A percentile compares a stretch with the other conserved stretches of the same genome.
Conservation (phyloP, 768 basidiomycete genomes). For the Boletus edulis region DNA sequence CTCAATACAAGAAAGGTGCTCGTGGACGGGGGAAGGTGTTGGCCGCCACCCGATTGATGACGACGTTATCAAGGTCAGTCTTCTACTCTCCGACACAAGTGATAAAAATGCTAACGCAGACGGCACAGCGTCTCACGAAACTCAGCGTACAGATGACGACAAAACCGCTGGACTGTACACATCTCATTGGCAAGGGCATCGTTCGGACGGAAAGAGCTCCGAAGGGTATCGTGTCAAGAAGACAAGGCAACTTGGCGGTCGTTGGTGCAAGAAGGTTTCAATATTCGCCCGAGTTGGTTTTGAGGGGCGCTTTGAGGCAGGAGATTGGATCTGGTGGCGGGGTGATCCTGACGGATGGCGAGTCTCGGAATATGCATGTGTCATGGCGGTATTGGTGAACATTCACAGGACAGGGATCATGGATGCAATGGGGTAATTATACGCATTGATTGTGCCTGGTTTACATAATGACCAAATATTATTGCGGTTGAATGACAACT, state of each 20-base stretch:
- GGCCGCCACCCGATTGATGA: constrained; percentile 52
- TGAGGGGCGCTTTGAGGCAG: constrained; percentile 73
- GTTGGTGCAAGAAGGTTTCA: constrained; percentile 46
- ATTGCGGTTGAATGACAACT: no score
- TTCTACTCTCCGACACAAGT: neutral
- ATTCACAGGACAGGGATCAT: no score
- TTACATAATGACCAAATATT: no score
- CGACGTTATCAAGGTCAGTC: constrained; percentile 55
- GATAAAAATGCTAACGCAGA: neutral
- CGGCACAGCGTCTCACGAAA: constrained; percentile 51
- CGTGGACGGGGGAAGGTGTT: constrained; percentile 1
- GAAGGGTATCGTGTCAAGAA: constrained; percentile 58
- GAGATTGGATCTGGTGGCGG: constrained; percentile 43
- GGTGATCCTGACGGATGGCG: neutral
- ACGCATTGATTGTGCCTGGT: no score
- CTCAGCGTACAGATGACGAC: constrained; percentile 66
- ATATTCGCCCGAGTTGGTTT: constrained; percentile 67
- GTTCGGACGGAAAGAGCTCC: constrained; percentile 82
- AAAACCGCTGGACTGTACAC: constrained; percentile 68
- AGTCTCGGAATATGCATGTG: no score
- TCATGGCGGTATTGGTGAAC: no score
- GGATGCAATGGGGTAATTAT: no score
- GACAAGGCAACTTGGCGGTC: constrained; percentile 69
- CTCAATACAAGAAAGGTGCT: constrained; percentile 10
- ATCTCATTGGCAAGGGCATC: constrained; percentile 67